These are phyloP conservation scores for Medicago lupulina DNA, from an alignment of 306 rosid genomes.

Conservation along the genomic window DNA sequence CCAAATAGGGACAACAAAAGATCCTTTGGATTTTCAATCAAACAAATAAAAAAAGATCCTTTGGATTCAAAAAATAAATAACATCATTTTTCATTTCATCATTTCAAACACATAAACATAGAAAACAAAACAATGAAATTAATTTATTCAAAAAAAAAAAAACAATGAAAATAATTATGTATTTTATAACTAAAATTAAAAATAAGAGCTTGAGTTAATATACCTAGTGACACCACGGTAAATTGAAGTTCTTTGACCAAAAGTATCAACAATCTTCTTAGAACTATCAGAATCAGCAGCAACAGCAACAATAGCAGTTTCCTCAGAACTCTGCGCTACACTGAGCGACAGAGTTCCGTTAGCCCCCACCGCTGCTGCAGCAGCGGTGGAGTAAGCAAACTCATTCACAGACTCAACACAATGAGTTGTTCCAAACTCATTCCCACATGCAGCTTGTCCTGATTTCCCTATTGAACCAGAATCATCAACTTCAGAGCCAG, in stretches of 20 bases:
- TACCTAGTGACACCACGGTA: constrained; percentile 99
- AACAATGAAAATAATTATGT: too few species aligned
- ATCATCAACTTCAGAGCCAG: constrained; percentile 97
- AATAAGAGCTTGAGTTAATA: too few species aligned
- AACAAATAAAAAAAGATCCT: background rate
- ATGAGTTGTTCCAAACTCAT: constrained; percentile 60
- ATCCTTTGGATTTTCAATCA: constrained; percentile 1
- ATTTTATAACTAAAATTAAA: background rate
- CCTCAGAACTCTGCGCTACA: constrained; percentile 55
- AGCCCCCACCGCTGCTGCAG: constrained; percentile 18
- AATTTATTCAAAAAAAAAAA: too few species aligned
- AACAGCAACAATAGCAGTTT: constrained; percentile 42
- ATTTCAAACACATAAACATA: background rate
- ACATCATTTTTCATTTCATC: background rate
- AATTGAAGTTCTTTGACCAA: constrained; percentile 96
- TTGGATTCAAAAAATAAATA: background rate
- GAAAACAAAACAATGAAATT: background rate
- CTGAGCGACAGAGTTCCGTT: constrained; percentile 64
- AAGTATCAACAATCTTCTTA: constrained; percentile 79
- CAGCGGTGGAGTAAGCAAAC: constrained; percentile 52
- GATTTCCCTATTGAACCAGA: constrained; percentile 64
- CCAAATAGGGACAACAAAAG: constrained; percentile 32
- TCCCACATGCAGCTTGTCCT: constrained; percentile 52
- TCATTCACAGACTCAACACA: constrained; percentile 76
- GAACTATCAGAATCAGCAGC: constrained; percentile 53